Base-by-base conservation (phyloP, 164 flowering plant species). In the Stephania yunnanensis region DNA sequence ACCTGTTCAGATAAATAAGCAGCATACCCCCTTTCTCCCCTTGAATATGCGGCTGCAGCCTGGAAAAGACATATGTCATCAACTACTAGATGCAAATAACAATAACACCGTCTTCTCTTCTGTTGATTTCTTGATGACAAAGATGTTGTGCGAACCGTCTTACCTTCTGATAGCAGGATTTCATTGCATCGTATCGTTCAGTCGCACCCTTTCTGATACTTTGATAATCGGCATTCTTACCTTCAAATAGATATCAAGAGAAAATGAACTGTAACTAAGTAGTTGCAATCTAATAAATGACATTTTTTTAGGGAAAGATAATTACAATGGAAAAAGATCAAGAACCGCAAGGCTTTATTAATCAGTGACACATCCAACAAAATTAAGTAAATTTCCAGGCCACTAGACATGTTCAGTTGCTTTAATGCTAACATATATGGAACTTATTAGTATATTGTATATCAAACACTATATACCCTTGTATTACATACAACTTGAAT, bases 1-100 rank as follows among this genome's bases (percentile, higher is more conserved):
- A 94, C 98, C 97, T 91, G 88, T 20, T 92, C 97, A 75, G 97
- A 89, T 74, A 91, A 91, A 78, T 89, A 87, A 73, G 94, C 74
- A 61, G 98, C 97, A 85, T 89, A 79, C 0, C 52, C 80, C 79
- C 78, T 70, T 45, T 87, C 78, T 73, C 97, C 95, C 75, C 79
- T 89, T 77, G 97, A 78, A 85, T 84, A 86, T 82, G 98, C 98
- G 68, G 83, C 73, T 29, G 95, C 87, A 80, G 98, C 98, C 98
- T 95, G 87, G 70, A 84, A 68, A 8, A 13, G 7, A 55, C 2
- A 70, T 25, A 25, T 31, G 13, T 69, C 75, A 5, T 68, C 55
- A 10, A 50, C 55, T 50, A 8, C 2, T 10, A 50, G 15, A 50
- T 10, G 15, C 55, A 10, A 50, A 50, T 15, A 50, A 15, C 55